A percentile compares a stretch with the other conserved stretches of the same genome.
Conservation (phyloP, 1,284 basidiomycete species). For the Schizophyllum commune region DNA sequence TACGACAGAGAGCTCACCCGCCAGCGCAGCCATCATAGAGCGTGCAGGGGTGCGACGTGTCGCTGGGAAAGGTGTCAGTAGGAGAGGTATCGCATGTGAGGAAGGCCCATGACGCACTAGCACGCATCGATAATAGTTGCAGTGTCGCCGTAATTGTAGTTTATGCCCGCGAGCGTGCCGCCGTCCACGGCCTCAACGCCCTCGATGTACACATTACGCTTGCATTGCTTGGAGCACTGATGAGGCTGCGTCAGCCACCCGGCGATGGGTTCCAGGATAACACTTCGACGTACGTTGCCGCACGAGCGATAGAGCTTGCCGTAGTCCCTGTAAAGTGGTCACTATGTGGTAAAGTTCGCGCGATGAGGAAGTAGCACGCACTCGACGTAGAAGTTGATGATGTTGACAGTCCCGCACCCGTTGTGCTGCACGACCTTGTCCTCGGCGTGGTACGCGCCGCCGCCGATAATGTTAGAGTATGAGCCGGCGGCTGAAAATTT, state of each 20-base stretch:
- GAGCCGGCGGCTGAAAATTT: neutral
- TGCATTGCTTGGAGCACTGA: neutral
- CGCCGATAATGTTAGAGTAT: neutral
- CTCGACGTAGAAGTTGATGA: slow-evolving; percentile 11
- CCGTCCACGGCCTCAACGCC: neutral
- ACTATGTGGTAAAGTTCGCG: neutral
- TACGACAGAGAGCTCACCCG: too few species aligned
- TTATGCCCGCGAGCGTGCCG: neutral
- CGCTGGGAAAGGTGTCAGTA: too few species aligned
- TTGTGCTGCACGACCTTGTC: slow-evolving; percentile 15
- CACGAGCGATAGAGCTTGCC: slow-evolving; percentile 13
- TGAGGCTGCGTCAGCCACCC: neutral
- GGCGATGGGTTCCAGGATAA: neutral
- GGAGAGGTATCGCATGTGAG: too few species aligned
- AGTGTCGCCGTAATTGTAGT: too few species aligned
- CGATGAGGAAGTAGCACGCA: neutral
- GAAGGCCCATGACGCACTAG: too few species aligned
- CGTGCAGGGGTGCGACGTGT: too few species aligned
- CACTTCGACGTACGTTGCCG: slow-evolving; percentile 3
- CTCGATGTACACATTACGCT: neutral
- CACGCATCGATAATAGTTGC: too few species aligned
- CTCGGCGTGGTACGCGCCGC: slow-evolving; percentile 9
- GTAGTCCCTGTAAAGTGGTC: slow-evolving; percentile 1
- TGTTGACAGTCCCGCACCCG: slow-evolving; percentile 11
- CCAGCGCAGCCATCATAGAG: too few species aligned